Percentiles rank a stretch among this genome's conserved stretches.
These are phyloP conservation scores for Fusarium brachygibbosum DNA, from an alignment of 2,329 filamentous ascomycete genomes.

Conservation along the genomic window DNA sequence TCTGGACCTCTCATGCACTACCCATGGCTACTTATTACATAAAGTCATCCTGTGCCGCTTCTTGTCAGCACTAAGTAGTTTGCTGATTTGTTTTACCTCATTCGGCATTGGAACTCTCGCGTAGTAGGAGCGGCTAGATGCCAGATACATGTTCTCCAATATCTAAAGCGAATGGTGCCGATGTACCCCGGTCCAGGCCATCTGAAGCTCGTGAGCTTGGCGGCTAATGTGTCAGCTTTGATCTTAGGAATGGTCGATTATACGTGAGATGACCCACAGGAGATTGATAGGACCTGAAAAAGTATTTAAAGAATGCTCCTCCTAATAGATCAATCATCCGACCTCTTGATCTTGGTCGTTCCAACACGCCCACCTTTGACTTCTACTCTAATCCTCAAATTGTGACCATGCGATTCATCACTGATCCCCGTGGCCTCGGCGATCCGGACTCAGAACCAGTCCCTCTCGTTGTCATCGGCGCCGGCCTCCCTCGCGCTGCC, in stretches of 20 bases:
- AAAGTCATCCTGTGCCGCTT: background rate
- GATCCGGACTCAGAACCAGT: slow-evolving; percentile 8
- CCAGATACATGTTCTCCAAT: background rate
- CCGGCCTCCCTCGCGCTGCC: slow-evolving; percentile 54
- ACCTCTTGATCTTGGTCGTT: background rate
- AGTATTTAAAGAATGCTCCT: background rate
- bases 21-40: background rate
- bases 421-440: slow-evolving; percentile 21
- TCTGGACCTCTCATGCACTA: background rate
- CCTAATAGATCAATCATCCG: background rate
- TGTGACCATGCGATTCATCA: slow-evolving; percentile 36
- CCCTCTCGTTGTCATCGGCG: slow-evolving; percentile 46
- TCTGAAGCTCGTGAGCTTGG: background rate
- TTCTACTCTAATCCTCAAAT: rapidly evolving
- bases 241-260: background rate
- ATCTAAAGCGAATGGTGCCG: background rate
- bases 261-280: background rate
- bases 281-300: background rate
- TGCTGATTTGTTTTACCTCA: background rate
- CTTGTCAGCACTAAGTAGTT: slow-evolving; percentile 12
- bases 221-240: background rate
- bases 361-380: background rate
- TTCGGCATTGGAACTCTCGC: background rate
- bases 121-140: background rate
- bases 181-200: rapidly evolving